These are phyloP conservation scores for Tilletia caries DNA, from an alignment of 1,284 basidiomycete genomes.

Conservation along the genomic window DNA sequence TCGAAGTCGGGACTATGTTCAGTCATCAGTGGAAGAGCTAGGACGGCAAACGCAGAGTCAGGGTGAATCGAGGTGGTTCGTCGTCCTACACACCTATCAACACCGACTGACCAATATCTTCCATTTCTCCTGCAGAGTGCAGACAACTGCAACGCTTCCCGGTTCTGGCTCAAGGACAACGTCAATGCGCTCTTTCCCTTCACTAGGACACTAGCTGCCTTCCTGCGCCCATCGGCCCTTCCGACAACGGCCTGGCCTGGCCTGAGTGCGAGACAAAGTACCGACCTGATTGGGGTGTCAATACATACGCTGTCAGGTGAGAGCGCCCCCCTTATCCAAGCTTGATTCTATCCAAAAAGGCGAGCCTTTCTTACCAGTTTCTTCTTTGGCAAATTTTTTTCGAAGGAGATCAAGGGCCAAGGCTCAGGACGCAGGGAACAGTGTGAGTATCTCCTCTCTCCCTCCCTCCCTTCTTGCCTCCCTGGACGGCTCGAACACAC, in stretches of 20 bases:
- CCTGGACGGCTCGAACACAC: too few relatives aligned
- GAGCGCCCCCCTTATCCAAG: too few relatives aligned
- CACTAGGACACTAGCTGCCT: slow-evolving; percentile 2
- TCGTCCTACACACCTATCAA: too few relatives aligned
- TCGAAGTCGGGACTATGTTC: too few relatives aligned
- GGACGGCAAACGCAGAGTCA: too few relatives aligned
- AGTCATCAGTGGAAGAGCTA: too few relatives aligned
- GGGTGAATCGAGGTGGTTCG: too few relatives aligned
- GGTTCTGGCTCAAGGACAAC: neutral
- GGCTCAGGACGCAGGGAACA: too few relatives aligned
- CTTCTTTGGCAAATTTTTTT: neutral
- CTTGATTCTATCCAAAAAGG: too few relatives aligned
- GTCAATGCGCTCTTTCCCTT: neutral
- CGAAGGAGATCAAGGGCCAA: neutral
- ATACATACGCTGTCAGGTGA: slow-evolving; percentile 2
- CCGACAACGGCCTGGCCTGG: slow-evolving; percentile 13
- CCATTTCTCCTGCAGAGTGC: neutral
- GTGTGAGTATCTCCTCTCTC: too few relatives aligned
- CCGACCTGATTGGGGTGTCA: slow-evolving; percentile 8
- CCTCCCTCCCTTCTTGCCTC: too few relatives aligned
- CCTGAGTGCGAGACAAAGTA: neutral
- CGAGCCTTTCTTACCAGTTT: too few relatives aligned
- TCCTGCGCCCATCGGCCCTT: neutral
- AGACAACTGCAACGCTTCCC: slow-evolving; percentile 11
- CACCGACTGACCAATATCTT: neutral